These are phyloP conservation scores for Arabidopsis lyrata DNA, from an alignment of 441 rosid genomes.

Conservation along the genomic window DNA sequence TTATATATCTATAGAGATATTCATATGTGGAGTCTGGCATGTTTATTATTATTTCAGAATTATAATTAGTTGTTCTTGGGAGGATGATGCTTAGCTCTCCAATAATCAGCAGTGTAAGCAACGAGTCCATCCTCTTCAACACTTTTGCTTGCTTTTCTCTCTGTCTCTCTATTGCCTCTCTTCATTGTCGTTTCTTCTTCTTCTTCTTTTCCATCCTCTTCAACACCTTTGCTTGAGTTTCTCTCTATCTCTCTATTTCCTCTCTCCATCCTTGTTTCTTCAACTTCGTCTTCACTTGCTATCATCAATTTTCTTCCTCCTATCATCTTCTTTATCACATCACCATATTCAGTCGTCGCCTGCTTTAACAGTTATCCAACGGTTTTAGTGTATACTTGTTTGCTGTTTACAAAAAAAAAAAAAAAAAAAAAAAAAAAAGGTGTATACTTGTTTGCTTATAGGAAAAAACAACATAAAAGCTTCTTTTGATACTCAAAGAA, in stretches of 20 bases:
- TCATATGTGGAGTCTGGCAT: not conserved
- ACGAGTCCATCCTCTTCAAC: constrained; percentile 56
- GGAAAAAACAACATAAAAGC: not conserved
- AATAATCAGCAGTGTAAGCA: constrained; percentile 76
- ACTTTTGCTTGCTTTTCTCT: constrained; percentile 22
- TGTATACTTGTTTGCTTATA: constrained; percentile 1
- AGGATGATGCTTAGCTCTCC: constrained; percentile 78
- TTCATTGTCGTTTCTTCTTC: constrained; percentile 22
- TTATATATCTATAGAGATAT: constrained; percentile 18
- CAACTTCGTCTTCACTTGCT: constrained; percentile 14
- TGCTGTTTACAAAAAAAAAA: too few relatives aligned
- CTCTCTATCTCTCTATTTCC: constrained; percentile 16
- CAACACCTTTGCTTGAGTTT: constrained; percentile 38
- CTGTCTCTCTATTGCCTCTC: constrained; percentile 17
- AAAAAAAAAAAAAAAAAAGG: too few relatives aligned
- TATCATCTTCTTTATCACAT: constrained; percentile 18
- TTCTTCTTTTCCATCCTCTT: not conserved
- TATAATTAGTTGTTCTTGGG: constrained; percentile 70
- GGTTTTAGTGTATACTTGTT: constrained; percentile 6
- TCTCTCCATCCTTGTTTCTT: constrained; percentile 25
- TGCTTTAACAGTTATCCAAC: constrained; percentile 8
- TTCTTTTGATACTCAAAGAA: not conserved
- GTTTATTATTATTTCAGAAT: constrained; percentile 22
- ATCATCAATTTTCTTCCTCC: constrained; percentile 41
- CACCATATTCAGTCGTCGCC: constrained; percentile 1